Base-by-base conservation (phyloP, 2,329 filamentous ascomycete species). In the Cadophora luteo-olivacea region DNA sequence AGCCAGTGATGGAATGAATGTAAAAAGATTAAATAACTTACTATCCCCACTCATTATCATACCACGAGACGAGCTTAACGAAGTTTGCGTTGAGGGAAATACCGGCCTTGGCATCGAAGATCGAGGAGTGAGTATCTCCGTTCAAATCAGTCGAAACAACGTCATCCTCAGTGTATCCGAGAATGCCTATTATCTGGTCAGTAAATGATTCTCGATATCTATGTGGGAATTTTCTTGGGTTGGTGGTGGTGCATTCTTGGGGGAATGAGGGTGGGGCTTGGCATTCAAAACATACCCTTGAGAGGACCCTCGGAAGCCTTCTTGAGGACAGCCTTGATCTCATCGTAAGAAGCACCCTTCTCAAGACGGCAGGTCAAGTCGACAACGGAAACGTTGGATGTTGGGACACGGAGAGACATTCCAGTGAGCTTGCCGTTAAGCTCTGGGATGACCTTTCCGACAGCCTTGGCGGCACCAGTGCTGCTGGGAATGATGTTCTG, bases 401-500 rank as follows among this genome's bases (percentile, higher is more conserved):
- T 98, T 77, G 96, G 96, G 69, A 99, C 95, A 92, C 96, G 96
- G 92, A 99, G 96, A 80, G 96, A 89, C 96, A 99, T 98, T 86
- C 96, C 96, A 76, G 96, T 99, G 76, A 98, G 93, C 91, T 99
- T 99, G 89, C 96, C 96, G 86, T 98, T 98, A 77, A 99, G 91
- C 77, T 89, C 86, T 78, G 96, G 96, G 80, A 98, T 98, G 87
- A 98, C 96, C 92, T 99, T 99, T 86, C 96, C 96, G 86, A 99
- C 96, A 81, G 96, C 96, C 93, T 99, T 99, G 82, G 96, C 96
- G 83, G 96, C 96, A 90, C 96, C 96, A 75, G 96, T 99, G 89
- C 93, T 97, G 87, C 90, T 93, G 84, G 96, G 96, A 81, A 99
- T 98, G 89, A 98, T 98, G 92, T 99, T 98, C 89, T 97, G 92